Conservation (phyloP, 1,139 yeast species). For the Waltiozyma solani region DNA sequence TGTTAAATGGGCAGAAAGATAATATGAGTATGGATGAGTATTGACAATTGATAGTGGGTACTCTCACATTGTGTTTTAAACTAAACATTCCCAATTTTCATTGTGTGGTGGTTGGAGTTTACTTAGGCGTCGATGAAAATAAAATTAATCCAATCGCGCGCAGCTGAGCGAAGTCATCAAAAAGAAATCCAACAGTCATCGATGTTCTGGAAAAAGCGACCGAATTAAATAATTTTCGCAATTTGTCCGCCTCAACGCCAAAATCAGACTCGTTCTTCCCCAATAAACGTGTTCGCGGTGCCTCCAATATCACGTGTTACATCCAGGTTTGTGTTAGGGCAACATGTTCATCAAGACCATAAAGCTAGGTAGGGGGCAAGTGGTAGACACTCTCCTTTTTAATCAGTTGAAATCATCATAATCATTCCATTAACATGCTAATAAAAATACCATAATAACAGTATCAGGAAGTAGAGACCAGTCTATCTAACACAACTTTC, state of each 20-base stretch:
- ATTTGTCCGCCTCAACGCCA: too few relatives aligned
- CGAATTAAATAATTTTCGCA: too few relatives aligned
- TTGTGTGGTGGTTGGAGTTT: neutral
- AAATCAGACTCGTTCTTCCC: neutral
- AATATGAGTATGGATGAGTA: neutral
- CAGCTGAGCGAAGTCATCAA: neutral
- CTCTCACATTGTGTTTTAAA: neutral
- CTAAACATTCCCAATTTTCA: too few relatives aligned
- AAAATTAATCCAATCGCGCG: neutral
- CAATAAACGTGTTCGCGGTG: neutral
- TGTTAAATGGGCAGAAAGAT: neutral
- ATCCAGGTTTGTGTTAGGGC: neutral
- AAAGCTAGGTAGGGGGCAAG: too few relatives aligned
- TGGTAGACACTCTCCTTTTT: too few relatives aligned
- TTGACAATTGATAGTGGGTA: neutral
- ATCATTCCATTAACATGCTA: neutral
- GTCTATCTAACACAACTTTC: slow-evolving; percentile 25
- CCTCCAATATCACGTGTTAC: neutral
- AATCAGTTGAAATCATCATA: neutral
- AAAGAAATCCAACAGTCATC: too few relatives aligned
- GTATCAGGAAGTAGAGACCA: too few relatives aligned
- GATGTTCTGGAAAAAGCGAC: too few relatives aligned
- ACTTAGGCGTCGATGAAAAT: neutral
- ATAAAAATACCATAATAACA: too few relatives aligned
- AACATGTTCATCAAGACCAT: too few relatives aligned